Evolutionary conservation across 768 basidiomycete species (phyloP), one percentile per base, ranked within the genome.

Genomic region (Pleurotus platypus): DNA sequence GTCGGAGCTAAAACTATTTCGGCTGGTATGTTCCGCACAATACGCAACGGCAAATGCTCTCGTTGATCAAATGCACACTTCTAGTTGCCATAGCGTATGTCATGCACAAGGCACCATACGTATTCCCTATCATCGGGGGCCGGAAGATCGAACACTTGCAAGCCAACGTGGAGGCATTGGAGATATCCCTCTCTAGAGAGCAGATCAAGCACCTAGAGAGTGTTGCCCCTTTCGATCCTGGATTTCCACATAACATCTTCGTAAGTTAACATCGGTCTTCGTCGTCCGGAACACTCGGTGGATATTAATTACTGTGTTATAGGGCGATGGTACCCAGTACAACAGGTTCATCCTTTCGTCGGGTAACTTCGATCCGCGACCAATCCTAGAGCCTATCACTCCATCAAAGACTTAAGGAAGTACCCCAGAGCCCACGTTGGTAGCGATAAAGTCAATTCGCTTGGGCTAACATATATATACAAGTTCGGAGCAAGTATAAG

Each of bases 11-110:
- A 77, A 60, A 67, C 67, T 49, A 71, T 85, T 60, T 75, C 75
- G 3, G 69, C 82, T 22, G 76, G 79, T 80, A 58, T 46, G 71
- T 65, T 1, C 1, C 9, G 30, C 11, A 35, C 30, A 35, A 35
- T 35, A 35, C 30, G 11, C 30, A 35, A 35, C 30, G 11, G 30
- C 30, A 35, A 9, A 35, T 1, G 8, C 30, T 35, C 30, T 35
- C 9, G 9, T 35, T 35, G 11, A 35, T 35, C 30, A 35, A 11
- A 35, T 9, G 9, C 4, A 35, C 3, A 16, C 13, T 27, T 16
- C 1, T 43, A 78, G 79, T 82, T 3, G 80, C 80, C 6, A 78
- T 84, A 58, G 79, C 80, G 12, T 83, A 82, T 57, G 67, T 84
- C 9, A 68, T 84, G 68, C 78, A 82, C 43, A 85, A 83, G 64